These are phyloP conservation scores for Leucoagaricus sp. DNA, from an alignment of 1,284 basidiomycete genomes.

Conservation along the genomic window DNA sequence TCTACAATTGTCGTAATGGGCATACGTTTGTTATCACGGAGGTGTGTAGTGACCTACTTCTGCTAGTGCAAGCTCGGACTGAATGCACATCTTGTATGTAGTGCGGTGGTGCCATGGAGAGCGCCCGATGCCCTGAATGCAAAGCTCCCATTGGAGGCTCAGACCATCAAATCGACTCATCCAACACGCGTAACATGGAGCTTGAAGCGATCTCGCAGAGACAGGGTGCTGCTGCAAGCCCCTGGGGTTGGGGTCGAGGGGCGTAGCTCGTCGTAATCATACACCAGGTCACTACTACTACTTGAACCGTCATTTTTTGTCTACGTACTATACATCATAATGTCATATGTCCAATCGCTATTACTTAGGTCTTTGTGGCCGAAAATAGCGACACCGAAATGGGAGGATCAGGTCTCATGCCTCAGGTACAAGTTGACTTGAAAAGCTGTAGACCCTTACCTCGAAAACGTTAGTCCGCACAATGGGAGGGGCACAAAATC, in stretches of 20 bases:
- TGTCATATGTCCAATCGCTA: no score
- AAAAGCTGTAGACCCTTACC: no score
- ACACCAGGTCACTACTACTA: no score
- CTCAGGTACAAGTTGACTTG: no score
- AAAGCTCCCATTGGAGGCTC: constrained; percentile 1
- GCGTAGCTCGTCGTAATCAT: neutral
- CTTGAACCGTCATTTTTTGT: no score
- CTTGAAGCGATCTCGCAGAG: neutral
- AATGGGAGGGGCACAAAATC: no score
- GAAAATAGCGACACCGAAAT: no score
- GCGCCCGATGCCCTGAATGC: neutral
- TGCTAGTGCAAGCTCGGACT: neutral
- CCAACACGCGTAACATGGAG: neutral
- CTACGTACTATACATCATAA: no score
- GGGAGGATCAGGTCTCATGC: no score
- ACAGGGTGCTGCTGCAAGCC: neutral
- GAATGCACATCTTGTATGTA: neutral
- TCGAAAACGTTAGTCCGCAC: no score
- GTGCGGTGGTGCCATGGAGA: neutral
- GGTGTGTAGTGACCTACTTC: constrained; percentile 27
- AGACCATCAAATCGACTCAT: neutral
- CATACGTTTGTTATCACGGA: constrained; percentile 50
- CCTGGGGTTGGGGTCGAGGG: neutral
- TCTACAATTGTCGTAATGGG: constrained; percentile 54
- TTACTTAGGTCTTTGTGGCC: no score